These are phyloP conservation scores for Coprinellus micaceus DNA, from an alignment of 768 basidiomycete species.

Conservation along the genomic window DNA sequence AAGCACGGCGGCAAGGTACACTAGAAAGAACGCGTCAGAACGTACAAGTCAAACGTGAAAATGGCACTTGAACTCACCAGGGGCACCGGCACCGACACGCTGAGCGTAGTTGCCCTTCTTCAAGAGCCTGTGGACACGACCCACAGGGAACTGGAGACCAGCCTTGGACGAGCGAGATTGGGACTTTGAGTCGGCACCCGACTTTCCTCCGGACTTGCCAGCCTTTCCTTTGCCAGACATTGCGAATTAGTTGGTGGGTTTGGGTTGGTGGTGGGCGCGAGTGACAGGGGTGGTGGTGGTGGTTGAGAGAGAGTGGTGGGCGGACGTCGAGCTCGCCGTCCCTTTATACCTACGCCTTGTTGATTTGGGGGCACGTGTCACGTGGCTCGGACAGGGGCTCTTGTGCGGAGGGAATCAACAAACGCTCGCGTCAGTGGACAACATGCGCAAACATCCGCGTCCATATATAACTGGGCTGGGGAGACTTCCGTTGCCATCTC, in stretches of 20 bases:
- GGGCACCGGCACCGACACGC: conserved; percentile 86
- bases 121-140: conserved; percentile 87
- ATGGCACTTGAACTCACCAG: conserved; percentile 45
- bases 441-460: conserved; percentile 6
- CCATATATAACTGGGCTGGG: neutral
- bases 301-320: neutral
- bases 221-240: conserved; percentile 30
- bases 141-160: conserved; percentile 85
- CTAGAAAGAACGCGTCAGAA: conserved; percentile 30
- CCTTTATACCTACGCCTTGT: neutral
- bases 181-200: conserved; percentile 48
- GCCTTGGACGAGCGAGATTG: conserved; percentile 73
- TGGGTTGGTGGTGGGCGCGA: conserved; percentile 6
- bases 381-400: conserved; percentile 5
- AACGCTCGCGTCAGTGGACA: conserved; percentile 1
- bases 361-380: conserved; percentile 6
- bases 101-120: conserved; percentile 85
- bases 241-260: neutral
- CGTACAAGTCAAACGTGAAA: neutral
- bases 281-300: neutral
- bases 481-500: neutral
- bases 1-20: conserved; percentile 89
- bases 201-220: conserved; percentile 73
- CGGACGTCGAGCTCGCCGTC: neutral
- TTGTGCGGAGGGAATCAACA: neutral